Conservation (phyloP, 768 basidiomycete species). For the Chlorophyllum brunneum region DNA sequence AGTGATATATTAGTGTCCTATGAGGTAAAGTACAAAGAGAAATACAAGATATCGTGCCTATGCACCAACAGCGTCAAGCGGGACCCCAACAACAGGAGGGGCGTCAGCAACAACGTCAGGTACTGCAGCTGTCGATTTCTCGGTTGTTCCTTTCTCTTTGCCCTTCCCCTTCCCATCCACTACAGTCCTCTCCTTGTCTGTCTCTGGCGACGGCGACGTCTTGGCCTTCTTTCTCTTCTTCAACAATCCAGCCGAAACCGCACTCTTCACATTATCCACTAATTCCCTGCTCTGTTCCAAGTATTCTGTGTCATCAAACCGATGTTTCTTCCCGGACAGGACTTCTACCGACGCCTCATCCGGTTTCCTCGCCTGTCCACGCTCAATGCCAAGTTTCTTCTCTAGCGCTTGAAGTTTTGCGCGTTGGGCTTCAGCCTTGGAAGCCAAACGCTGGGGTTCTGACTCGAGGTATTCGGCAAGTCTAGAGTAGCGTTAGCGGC, state of each 20-base stretch:
- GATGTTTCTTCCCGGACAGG: slow-evolving; percentile 74
- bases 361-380: slow-evolving; percentile 20
- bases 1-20: not conserved
- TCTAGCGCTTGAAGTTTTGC: slow-evolving; percentile 85
- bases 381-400: slow-evolving; percentile 72
- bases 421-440: slow-evolving; percentile 70
- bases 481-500: slow-evolving; percentile 32
- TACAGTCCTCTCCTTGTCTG: slow-evolving; percentile 2
- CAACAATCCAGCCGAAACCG: slow-evolving; percentile 62
- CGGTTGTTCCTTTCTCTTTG: slow-evolving; percentile 12
- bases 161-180: slow-evolving; percentile 16
- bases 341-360: slow-evolving; percentile 37
- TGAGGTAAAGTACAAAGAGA: not conserved
- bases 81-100: slow-evolving; percentile 13
- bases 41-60: slow-evolving; percentile 14
- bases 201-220: slow-evolving; percentile 26
- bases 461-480: slow-evolving; percentile 83
- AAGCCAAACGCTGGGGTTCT: slow-evolving; percentile 78
- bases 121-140: slow-evolving; percentile 7
- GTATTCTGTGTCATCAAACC: slow-evolving; percentile 90
- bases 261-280: slow-evolving; percentile 86
- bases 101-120: slow-evolving; percentile 8
- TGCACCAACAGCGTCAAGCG: slow-evolving; percentile 28
- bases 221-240: slow-evolving; percentile 22
- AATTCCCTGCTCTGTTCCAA: slow-evolving; percentile 89